A percentile compares a stretch with the other conserved stretches of the same genome.
Conservation (phyloP, 2,329 filamentous ascomycete genomes). For the Triangularia setosa region DNA sequence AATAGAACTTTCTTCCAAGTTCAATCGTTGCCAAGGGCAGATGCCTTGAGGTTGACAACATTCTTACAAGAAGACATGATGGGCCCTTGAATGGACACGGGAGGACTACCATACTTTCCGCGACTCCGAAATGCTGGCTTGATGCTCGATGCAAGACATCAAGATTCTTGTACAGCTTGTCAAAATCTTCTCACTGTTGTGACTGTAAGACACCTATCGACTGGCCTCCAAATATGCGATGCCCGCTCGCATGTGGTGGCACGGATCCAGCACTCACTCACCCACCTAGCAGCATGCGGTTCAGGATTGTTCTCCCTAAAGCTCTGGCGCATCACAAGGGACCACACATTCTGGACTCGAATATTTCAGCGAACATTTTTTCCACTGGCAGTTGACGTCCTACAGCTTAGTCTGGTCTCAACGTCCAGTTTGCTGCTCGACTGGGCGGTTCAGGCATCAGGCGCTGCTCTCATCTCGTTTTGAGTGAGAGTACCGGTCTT, state of each 20-base stretch:
- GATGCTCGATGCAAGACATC: not conserved
- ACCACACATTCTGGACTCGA: too few species aligned
- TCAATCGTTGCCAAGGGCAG: too few species aligned
- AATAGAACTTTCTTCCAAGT: too few species aligned
- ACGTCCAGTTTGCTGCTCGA: too few species aligned
- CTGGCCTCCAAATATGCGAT: not conserved
- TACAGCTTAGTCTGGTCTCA: too few species aligned
- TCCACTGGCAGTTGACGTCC: too few species aligned
- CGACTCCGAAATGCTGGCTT: not conserved
- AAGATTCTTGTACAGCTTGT: not conserved
- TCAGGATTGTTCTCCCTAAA: not conserved
- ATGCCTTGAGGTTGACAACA: not conserved
- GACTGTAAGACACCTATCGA: not conserved
- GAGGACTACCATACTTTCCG: not conserved
- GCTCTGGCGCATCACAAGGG: too few species aligned
- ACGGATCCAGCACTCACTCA: not conserved
- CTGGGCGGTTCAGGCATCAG: too few species aligned
- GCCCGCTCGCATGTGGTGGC: not conserved
- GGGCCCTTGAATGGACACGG: not conserved
- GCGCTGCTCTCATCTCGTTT: too few species aligned
- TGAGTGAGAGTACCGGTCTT: not conserved
- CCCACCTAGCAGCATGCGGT: not conserved
- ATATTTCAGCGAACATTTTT: too few species aligned
- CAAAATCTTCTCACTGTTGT: not conserved
- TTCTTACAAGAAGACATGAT: not conserved